These are phyloP conservation scores for Trichoderma afroharzianum DNA, from an alignment of 2,329 filamentous ascomycete genomes.

Conservation along the genomic window DNA sequence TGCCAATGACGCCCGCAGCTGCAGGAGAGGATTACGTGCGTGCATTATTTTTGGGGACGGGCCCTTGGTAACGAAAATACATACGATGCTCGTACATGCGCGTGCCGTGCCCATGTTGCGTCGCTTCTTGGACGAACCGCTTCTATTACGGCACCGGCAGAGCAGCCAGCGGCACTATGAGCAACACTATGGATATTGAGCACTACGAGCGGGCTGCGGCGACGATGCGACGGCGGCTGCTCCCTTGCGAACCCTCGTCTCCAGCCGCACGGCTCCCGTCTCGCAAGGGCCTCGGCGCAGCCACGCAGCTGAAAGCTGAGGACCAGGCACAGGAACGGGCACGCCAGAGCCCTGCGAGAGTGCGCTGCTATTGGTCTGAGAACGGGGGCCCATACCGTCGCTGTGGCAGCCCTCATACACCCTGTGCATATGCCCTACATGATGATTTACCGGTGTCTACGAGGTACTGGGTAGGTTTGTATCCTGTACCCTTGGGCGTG, in stretches of 20 bases:
- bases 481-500: background rate
- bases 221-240: slow-evolving; percentile 16
- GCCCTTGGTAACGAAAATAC: background rate
- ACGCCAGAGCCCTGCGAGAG: background rate
- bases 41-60: background rate
- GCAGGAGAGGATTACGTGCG: background rate
- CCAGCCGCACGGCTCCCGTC: slow-evolving; percentile 6
- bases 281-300: background rate
- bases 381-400: background rate
- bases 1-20: slow-evolving; percentile 8
- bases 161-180: background rate
- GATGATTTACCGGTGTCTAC: background rate
- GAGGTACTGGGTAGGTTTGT: background rate
- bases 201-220: background rate
- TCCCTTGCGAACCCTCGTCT: slow-evolving; percentile 9
- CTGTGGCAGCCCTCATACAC: background rate
- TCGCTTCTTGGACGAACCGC: background rate
- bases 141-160: background rate
- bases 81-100: background rate
- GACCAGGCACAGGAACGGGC: background rate
- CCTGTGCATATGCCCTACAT: background rate
- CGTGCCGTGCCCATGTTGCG: background rate
- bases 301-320: slow-evolving; percentile 14
- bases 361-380: background rate
- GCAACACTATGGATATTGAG: background rate